Base-by-base conservation (phyloP, 129 eudicot species). In the Silybum marianum region DNA sequence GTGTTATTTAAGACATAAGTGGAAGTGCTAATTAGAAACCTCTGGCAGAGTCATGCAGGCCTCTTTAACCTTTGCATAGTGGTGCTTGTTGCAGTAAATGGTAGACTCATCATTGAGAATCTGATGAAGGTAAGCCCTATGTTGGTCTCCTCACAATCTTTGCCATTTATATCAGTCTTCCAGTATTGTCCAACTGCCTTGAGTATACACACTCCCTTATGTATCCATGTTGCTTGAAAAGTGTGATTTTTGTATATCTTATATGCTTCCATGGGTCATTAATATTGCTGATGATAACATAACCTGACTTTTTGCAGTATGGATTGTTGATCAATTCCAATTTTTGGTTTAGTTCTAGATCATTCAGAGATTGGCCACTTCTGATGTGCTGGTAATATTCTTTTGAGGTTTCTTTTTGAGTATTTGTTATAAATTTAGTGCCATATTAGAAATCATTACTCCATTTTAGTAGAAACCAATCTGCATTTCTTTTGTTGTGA, bases 51-150 rank as follows among this genome's bases (percentile, higher is more conserved):
- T 83, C 98, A 95, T 87, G 96, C 98, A 58, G 98, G 98, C 44
- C 97, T 95, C 80, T 90, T 95, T 84, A 95, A 95, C 79, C 98
- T 95, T 73, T 95, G 97, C 85, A 90, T 95, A 71, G 97, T 95
- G 89, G 97, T 95, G 84, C 98, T 95, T 89, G 94, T 95, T 78
- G 98, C 97, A 80, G 97, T 95, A 72, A 95, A 95, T 85, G 80
- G 98, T 83, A 85, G 98, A 83, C 97, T 95, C 80, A 92, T 95
- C 74, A 95, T 95, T 78, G 98, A 95, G 74, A 95, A 95, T 82
- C 89, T 95, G 84, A 92, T 95, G 97, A 95, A 95, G 97, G 98
- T 92, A 78, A 78, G 86, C 71, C 58, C 73, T 75, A 44, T 75
- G 75, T 18, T 68, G 65, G 42, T 78, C 66, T 25, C n/a, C 42